phyloP scores from a whole-genome alignment of 768 basidiomycete species.

The Candolleomyces efflorescens region DNA sequence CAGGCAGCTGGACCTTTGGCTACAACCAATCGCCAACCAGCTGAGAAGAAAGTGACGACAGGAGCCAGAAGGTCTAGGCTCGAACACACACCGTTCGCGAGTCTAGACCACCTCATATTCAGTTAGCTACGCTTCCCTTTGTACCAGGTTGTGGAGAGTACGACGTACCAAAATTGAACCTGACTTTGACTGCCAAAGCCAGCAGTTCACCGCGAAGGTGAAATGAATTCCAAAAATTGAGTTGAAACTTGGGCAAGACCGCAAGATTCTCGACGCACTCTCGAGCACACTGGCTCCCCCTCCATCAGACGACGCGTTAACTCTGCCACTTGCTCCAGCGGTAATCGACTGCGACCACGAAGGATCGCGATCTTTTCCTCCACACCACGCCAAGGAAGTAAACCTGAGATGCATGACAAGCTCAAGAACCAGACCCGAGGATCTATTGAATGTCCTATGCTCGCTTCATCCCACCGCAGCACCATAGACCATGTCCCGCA shows the following conservation, averaged over 20 bases:
- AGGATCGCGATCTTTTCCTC: background rate
- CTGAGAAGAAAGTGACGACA: too few relatives aligned
- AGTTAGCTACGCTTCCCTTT: too few relatives aligned
- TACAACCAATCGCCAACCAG: too few relatives aligned
- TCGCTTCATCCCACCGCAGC: background rate
- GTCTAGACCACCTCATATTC: too few relatives aligned
- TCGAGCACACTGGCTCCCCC: background rate
- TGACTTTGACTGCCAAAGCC: background rate
- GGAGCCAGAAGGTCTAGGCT: too few relatives aligned
- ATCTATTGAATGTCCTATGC: background rate
- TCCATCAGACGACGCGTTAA: background rate
- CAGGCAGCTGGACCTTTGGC: too few relatives aligned
- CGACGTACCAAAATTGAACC: background rate
- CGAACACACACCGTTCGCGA: too few relatives aligned
- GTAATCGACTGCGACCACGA: background rate
- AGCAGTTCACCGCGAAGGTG: background rate
- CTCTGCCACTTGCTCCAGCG: conserved; percentile 2
- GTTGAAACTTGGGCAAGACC: background rate
- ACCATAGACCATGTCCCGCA: background rate
- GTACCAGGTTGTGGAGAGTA: background rate
- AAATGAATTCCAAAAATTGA: background rate
- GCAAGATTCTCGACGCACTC: background rate
- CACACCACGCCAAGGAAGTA: background rate
- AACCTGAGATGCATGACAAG: background rate
- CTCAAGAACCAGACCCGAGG: background rate